Percentiles rank a stretch among this genome's conserved stretches.
Evolutionary conservation across 2,329 filamentous ascomycete genomes (phyloP).

Genomic region (Monosporascus sp.): DNA sequence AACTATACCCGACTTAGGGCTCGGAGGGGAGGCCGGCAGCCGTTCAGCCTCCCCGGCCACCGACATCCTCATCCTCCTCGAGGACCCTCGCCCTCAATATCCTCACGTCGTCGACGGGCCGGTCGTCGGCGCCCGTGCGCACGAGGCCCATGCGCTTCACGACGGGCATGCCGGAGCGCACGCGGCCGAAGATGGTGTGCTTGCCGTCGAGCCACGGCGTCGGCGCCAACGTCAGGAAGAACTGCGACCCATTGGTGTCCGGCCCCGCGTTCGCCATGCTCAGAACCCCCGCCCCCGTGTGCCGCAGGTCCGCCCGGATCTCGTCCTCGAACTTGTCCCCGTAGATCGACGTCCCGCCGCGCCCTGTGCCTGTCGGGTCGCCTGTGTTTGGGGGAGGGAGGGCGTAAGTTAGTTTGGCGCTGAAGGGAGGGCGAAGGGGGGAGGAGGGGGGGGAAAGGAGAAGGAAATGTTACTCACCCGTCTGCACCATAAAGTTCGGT

Average conservation of each 20-base stretch:
- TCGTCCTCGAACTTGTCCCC: constrained; percentile 94
- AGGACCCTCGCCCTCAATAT: constrained; percentile 68
- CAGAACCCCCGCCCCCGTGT: constrained; percentile 88
- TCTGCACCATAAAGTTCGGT: constrained; percentile 93
- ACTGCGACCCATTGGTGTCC: constrained; percentile 91
- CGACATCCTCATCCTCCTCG: constrained; percentile 44
- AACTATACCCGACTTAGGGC: too few species aligned
- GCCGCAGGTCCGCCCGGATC: constrained; percentile 70
- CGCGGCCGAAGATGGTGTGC: constrained; percentile 92
- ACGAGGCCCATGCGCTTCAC: constrained; percentile 85
- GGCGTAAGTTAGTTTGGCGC: too few species aligned
- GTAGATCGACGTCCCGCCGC: constrained; percentile 84
- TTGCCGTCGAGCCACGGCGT: constrained; percentile 96
- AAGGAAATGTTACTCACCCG: constrained; percentile 40
- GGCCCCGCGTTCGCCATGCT: constrained; percentile 95
- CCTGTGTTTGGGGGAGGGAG: too few species aligned
- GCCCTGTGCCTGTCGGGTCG: constrained; percentile 88
- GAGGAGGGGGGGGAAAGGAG: too few species aligned
- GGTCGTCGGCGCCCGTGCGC: constrained; percentile 74
- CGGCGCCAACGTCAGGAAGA: constrained; percentile 90
- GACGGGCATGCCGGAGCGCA: constrained; percentile 76
- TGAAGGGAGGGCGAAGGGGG: too few species aligned
- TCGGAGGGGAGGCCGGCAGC: too few species aligned
- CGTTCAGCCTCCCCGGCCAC: too few species aligned
- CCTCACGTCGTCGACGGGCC: constrained; percentile 75